These are phyloP conservation scores for Mesembryanthemum crystallinum DNA, from an alignment of 148 eudicot genomes.

Conservation along the genomic window DNA sequence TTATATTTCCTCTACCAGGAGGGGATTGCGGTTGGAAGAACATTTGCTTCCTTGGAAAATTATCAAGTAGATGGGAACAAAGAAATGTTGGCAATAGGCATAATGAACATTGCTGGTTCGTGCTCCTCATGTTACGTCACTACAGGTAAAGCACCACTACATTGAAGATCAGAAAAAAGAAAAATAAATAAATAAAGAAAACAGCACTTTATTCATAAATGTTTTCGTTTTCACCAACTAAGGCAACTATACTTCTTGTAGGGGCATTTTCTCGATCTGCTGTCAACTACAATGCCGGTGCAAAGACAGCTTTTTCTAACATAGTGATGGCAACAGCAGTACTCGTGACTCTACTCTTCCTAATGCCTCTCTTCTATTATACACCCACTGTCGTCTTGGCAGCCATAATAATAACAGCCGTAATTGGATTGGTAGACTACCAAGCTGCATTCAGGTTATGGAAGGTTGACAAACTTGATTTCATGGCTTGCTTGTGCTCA, in stretches of 20 bases:
- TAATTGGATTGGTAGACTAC: conserved; percentile 76
- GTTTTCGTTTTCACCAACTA: background rate
- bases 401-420: conserved; percentile 83
- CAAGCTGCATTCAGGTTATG: conserved; percentile 53
- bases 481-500: conserved; percentile 67
- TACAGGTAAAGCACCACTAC: conserved; percentile 45
- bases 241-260: conserved; percentile 18
- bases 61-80: conserved; percentile 98
- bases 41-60: conserved; percentile 77
- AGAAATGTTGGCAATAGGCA: conserved; percentile 95
- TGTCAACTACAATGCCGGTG: conserved; percentile 88
- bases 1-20: conserved; percentile 41
- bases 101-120: conserved; percentile 91
- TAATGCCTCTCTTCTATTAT: conserved; percentile 81
- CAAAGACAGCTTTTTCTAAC: conserved; percentile 82
- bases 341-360: conserved; percentile 71
- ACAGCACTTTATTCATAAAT: background rate
- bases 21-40: conserved; percentile 96
- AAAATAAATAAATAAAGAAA: too few species aligned
- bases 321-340: conserved; percentile 76
- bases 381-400: conserved; percentile 79
- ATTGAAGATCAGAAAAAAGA: too few species aligned
- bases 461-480: conserved; percentile 89
- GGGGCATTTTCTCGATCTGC: conserved; percentile 94
- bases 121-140: conserved; percentile 88